Percentiles rank a stretch among this genome's conserved stretches.
Evolutionary conservation across 208 protist species (phyloP).

Genomic region (Porcisia hertigi): DNA sequence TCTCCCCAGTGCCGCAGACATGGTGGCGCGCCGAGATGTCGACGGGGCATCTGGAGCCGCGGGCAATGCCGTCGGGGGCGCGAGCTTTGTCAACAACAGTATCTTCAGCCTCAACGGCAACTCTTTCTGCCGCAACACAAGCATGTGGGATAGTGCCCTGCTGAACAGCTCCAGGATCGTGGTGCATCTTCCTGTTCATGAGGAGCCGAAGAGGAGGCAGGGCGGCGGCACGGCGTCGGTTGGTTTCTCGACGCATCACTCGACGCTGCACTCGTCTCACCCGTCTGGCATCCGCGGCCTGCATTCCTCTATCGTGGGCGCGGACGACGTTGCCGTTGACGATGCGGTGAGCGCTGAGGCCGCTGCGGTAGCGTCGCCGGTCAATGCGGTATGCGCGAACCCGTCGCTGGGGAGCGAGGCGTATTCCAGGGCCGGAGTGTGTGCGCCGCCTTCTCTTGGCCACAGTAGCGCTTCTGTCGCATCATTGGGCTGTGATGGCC

Average conservation of each 20-base stretch:
- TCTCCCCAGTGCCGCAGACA: background rate
- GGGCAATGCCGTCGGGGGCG: background rate
- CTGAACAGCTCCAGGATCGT: constrained; percentile 30
- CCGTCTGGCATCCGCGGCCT: background rate
- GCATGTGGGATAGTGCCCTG: constrained; percentile 20
- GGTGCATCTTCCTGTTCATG: constrained; percentile 30
- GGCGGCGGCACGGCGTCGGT: constrained; percentile 2
- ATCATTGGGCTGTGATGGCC: background rate
- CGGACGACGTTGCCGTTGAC: background rate
- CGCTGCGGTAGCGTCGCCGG: background rate
- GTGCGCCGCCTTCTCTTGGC: background rate
- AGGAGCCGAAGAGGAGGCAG: constrained; percentile 7
- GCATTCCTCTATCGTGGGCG: constrained; percentile 5
- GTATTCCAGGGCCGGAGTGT: background rate
- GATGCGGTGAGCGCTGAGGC: background rate
- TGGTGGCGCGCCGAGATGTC: background rate
- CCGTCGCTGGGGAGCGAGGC: background rate
- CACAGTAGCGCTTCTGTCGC: background rate
- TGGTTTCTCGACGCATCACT: constrained; percentile 6
- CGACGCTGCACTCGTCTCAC: constrained; percentile 10
- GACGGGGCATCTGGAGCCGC: background rate
- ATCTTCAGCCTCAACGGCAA: constrained; percentile 20
- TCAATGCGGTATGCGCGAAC: background rate
- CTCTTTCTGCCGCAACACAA: constrained; percentile 16
- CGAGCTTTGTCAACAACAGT: constrained; percentile 21